Percentiles rank a stretch among this genome's conserved stretches.
Conservation (phyloP, 768 basidiomycete genomes). For the Amanita pseudoporphyria region DNA sequence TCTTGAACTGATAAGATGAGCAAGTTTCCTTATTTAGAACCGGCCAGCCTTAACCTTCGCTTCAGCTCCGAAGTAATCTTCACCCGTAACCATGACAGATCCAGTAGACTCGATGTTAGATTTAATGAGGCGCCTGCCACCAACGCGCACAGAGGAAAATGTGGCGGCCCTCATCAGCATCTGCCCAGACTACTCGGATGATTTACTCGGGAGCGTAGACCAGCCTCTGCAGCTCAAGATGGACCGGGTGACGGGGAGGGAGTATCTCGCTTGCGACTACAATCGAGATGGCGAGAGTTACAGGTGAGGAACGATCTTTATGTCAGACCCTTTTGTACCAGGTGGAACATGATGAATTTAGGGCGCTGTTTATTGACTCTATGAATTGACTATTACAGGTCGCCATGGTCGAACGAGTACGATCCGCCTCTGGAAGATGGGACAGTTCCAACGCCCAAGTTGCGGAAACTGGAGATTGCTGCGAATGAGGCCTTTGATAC, state of each 20-base stretch:
- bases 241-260: constrained; percentile 73
- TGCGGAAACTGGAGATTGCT: constrained; percentile 85
- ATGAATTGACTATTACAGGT: constrained; percentile 41
- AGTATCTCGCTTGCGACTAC: constrained; percentile 92
- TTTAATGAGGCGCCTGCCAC: constrained; percentile 92
- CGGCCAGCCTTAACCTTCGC: not conserved
- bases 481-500: constrained; percentile 97
- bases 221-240: constrained; percentile 78
- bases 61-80: not conserved
- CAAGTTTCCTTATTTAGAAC: constrained; percentile 1
- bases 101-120: constrained; percentile 90
- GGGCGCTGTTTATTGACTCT: constrained; percentile 5
- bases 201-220: constrained; percentile 91
- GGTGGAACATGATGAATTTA: not conserved
- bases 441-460: constrained; percentile 71
- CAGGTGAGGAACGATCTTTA: constrained; percentile 41
- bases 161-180: constrained; percentile 72
- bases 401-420: constrained; percentile 98
- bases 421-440: constrained; percentile 86
- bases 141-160: constrained; percentile 81
- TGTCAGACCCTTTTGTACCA: not conserved
- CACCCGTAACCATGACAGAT: constrained; percentile 46
- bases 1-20: not conserved
- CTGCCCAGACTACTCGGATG: constrained; percentile 90
- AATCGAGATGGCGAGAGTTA: constrained; percentile 89